A percentile compares a stretch with the other conserved stretches of the same genome.
phyloP scores from a whole-genome alignment of 2,329 filamentous ascomycete species.

The Hymenoscyphus occultus region DNA sequence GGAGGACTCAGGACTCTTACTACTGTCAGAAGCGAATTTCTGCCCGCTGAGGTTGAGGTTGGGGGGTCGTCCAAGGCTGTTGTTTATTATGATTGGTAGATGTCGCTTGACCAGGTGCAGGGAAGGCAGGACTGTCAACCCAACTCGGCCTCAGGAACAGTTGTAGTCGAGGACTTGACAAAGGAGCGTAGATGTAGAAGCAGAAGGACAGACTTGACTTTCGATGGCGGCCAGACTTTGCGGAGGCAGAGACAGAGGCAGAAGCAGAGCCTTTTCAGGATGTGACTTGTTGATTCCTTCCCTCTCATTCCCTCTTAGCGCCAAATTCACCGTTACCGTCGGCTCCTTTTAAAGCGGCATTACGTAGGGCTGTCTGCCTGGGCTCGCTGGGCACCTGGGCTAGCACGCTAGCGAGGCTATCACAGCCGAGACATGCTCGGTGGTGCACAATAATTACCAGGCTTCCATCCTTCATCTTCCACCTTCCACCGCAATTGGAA shows the following conservation, averaged over 20 bases:
- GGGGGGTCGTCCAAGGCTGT: slow-evolving; percentile 12
- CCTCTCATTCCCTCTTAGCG: slow-evolving; percentile 14
- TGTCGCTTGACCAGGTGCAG: not conserved
- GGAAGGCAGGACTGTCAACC: slow-evolving; percentile 22
- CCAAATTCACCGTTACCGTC: not conserved
- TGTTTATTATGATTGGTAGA: not conserved
- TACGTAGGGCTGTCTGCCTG: not conserved
- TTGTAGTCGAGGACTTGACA: not conserved
- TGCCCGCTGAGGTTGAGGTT: slow-evolving; percentile 10
- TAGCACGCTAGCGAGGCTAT: not conserved
- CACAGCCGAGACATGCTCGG: too few relatives aligned
- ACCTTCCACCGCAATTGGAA: too few relatives aligned
- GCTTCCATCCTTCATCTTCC: too few relatives aligned
- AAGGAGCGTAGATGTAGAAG: not conserved
- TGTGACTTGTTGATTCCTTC: slow-evolving; percentile 18
- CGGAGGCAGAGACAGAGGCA: too few relatives aligned
- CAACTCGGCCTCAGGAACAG: not conserved
- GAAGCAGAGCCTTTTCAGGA: not conserved
- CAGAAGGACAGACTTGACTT: not conserved
- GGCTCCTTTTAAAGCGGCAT: not conserved
- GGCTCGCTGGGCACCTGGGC: not conserved
- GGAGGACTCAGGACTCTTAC: slow-evolving; percentile 15
- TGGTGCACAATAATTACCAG: too few relatives aligned
- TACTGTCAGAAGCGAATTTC: slow-evolving; percentile 27
- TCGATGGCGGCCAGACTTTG: too few relatives aligned